Evolutionary conservation across 495 filamentous ascomycete genomes (phyloP).

Genomic region (Annulohypoxylon bovei): DNA sequence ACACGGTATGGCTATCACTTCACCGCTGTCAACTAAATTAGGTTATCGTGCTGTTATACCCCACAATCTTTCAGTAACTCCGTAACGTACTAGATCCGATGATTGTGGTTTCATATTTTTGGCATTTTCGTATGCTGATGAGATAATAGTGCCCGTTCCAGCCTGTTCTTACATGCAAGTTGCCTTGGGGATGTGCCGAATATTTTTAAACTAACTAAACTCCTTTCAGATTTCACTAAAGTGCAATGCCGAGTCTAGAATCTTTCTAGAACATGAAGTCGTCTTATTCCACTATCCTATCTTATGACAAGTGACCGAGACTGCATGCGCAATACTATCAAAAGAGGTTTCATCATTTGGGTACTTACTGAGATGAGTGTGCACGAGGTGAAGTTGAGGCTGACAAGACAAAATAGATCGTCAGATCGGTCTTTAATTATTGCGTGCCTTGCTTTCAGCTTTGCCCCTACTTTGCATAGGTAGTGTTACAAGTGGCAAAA

Average conservation of each 20-base stretch:
- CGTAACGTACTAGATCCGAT: neutral
- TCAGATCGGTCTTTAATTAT: neutral
- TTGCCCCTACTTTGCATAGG: neutral
- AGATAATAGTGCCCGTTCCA: neutral
- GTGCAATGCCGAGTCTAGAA: neutral
- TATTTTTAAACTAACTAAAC: neutral
- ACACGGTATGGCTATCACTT: neutral
- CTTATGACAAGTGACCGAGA: neutral
- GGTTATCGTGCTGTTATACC: neutral
- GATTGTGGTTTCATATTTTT: neutral
- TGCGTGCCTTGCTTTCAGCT: slow-evolving; percentile 9
- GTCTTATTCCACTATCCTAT: neutral
- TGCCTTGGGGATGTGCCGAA: neutral
- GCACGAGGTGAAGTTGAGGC: neutral
- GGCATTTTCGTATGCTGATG: neutral
- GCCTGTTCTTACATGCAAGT: too few species aligned
- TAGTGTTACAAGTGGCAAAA: neutral
- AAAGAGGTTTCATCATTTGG: neutral
- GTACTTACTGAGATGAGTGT: neutral
- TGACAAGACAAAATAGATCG: neutral
- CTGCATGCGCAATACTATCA: neutral
- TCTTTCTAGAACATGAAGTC: neutral
- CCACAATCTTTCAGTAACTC: neutral
- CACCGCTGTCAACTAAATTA: neutral
- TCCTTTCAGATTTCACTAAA: neutral